phyloP scores from a whole-genome alignment of 192 early-diverging fungal species.

The Umbelopsis sp. region DNA sequence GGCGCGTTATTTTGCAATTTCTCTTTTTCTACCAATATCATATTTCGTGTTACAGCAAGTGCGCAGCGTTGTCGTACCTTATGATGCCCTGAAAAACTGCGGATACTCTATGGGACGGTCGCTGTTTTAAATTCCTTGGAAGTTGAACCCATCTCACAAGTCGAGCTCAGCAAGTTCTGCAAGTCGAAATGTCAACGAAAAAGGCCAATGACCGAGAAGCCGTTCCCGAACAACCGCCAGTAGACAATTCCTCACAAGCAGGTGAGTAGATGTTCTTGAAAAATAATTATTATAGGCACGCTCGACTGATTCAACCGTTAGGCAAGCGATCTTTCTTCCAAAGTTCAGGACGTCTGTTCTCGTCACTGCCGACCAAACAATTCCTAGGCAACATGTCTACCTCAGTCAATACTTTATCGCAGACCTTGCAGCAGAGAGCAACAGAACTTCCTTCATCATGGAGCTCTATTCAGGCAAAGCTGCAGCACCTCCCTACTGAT shows the following conservation, averaged over 20 bases:
- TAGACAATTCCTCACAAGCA: not conserved
- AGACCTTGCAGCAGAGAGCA: constrained; percentile 29
- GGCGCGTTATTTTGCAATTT: no score
- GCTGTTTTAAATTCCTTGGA: no score
- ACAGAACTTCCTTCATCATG: constrained; percentile 20
- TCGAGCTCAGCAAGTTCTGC: no score
- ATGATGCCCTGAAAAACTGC: no score
- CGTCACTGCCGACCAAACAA: not conserved
- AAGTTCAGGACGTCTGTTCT: not conserved
- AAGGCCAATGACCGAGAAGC: no score
- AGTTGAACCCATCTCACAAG: no score
- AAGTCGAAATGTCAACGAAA: no score
- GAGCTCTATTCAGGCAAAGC: not conserved
- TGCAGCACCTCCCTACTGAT: constrained; percentile 20
- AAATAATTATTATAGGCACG: not conserved
- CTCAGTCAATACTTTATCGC: constrained; percentile 22
- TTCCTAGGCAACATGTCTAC: not conserved
- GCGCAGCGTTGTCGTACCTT: no score
- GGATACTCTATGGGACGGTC: no score
- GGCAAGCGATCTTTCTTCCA: not conserved
- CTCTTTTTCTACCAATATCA: no score
- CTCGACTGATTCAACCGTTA: not conserved
- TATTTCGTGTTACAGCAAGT: no score
- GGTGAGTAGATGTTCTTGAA: not conserved
- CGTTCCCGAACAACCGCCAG: no score